These are phyloP conservation scores for Bullera alba DNA, from an alignment of 768 basidiomycete species.

Conservation along the genomic window DNA sequence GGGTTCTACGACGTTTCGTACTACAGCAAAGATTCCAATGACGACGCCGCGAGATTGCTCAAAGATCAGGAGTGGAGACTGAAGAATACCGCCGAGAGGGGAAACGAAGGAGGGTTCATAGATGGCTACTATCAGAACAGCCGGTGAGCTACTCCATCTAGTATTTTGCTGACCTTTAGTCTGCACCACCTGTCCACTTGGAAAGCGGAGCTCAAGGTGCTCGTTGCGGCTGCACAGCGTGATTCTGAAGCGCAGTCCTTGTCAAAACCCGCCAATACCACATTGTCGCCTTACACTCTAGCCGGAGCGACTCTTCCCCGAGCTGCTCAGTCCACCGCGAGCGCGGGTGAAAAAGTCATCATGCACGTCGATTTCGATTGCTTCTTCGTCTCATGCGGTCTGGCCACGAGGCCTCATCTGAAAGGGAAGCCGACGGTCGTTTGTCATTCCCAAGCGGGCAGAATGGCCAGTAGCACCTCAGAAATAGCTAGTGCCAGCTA, in stretches of 20 bases:
- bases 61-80: conserved; percentile 76
- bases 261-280: conserved; percentile 14
- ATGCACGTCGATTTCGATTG: conserved; percentile 68
- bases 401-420: conserved; percentile 69
- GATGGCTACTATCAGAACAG: conserved; percentile 66
- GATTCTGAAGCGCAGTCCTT: conserved; percentile 45
- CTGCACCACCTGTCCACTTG: conserved; percentile 87
- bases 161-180: conserved; percentile 46
- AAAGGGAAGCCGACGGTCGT: conserved; percentile 86
- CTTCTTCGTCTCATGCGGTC: conserved; percentile 91
- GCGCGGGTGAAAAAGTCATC: conserved; percentile 50
- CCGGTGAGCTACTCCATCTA: conserved; percentile 20
- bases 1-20: conserved; percentile 54
- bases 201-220: conserved; percentile 78
- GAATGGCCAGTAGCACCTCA: conserved; percentile 71
- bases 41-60: conserved; percentile 69
- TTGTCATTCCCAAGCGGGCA: conserved; percentile 79
- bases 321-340: background rate
- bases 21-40: conserved; percentile 63
- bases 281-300: conserved; percentile 23
- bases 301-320: conserved; percentile 33
- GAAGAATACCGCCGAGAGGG: conserved; percentile 65
- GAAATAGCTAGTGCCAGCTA: conserved; percentile 94
- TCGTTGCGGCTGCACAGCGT: conserved; percentile 74
- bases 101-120: conserved; percentile 70